Evolutionary conservation across 352 stramenopile genomes (phyloP), one percentile per base, ranked within the genome.

Genomic region (Globisporangium apiculatum): DNA sequence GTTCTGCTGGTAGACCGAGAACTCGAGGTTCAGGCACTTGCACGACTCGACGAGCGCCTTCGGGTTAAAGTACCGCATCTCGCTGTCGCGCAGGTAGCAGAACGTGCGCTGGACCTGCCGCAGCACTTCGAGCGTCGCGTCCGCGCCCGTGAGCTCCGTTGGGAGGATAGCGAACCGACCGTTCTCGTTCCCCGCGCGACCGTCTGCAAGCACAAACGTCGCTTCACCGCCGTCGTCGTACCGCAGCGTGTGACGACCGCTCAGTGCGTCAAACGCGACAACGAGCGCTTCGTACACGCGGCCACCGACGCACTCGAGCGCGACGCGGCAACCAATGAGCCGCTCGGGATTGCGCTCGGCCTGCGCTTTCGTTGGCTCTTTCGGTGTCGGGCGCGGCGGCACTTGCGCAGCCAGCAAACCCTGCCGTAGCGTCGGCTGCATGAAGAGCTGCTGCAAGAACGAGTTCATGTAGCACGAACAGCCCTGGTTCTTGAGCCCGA

Each of bases 391-490:
- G 9, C 73, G 71, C 43, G 78, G 68, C 45, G 75, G 53, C 11
- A 95, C 83, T 51, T 89, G 75, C 11, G 86, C 86, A 17, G 72
- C 71, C 51, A 97, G 37, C 38, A 97, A 56, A 12, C 86, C 87
- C 68, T 92, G 76, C 2, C 82, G 71, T 35, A 97, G 68, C 8
- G 73, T 88, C 3, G 80, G 76, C 47, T 94, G 80, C 80, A 96
- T 95, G 58, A 96, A 99, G 10, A 99, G 68, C 62, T 99, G 96
- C 69, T 99, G 97, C 15, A 99, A 74, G 15, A 99, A 91, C 1
- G 95, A 99, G 67, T 99, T 99, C 93, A 99, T 99, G 81, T 99
- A 99, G 79, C 97, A 99, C 8, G 97, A 99, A 68, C 95, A 99
- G 51, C 97, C 97, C 66, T 99, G 96, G 66, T 99, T 99, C 70